Conservation (phyloP, 2,329 filamentous ascomycete genomes). For the Phaeoacremonium minimum region DNA sequence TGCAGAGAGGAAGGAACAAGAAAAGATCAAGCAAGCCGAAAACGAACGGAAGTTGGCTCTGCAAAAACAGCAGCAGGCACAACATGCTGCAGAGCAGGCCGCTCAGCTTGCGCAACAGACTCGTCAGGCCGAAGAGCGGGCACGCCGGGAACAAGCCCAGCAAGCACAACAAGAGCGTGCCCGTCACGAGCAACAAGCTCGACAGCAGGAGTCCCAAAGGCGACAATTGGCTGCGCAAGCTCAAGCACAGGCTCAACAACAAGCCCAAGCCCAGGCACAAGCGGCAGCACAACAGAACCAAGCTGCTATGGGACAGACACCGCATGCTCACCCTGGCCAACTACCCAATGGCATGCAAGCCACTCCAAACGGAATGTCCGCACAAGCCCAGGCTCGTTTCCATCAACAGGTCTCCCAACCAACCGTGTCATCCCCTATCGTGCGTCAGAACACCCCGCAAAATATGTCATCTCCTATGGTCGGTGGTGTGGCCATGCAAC, state of each 20-base stretch:
- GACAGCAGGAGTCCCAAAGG: conserved; percentile 23
- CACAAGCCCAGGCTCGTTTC: conserved; percentile 42
- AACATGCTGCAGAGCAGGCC: conserved; percentile 37
- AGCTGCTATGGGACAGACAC: conserved; percentile 29
- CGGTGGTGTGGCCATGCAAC: conserved; percentile 59
- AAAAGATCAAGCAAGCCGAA: conserved; percentile 65
- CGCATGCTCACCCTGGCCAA: conserved; percentile 37
- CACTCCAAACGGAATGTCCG: conserved; percentile 24
- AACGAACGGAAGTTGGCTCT: conserved; percentile 49
- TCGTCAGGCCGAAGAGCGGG: conserved; percentile 37
- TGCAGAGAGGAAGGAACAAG: conserved; percentile 70
- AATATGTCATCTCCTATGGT: conserved; percentile 64
- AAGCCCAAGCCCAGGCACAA: conserved; percentile 15
- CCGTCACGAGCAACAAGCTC: conserved; percentile 26
- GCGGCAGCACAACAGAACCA: conserved; percentile 22
- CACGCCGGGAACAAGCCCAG: conserved; percentile 28
- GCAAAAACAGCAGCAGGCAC: conserved; percentile 42
- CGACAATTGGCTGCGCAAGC: conserved; percentile 25
- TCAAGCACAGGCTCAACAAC: conserved; percentile 14
- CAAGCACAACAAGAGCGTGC: conserved; percentile 30
- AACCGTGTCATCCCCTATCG: conserved; percentile 63
- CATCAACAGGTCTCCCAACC: conserved; percentile 55
- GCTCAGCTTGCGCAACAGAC: conserved; percentile 8
- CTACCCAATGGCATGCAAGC: conserved; percentile 34
- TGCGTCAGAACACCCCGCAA: conserved; percentile 60